phyloP scores from a whole-genome alignment of 345 rosid species.

The Mangifera indica region DNA sequence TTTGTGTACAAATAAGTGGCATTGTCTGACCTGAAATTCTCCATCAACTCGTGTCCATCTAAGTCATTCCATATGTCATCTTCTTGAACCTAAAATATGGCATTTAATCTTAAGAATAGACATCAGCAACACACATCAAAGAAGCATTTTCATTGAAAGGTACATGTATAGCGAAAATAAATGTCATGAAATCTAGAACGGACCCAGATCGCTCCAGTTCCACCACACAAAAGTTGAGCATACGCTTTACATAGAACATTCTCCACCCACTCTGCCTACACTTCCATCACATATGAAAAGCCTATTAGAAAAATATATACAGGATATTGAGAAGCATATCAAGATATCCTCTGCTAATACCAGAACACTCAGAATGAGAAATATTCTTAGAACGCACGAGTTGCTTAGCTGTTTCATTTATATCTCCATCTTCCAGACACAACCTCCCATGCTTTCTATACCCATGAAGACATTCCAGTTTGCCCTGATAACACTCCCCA shows the following conservation, averaged over 20 bases:
- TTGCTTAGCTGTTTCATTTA: constrained; percentile 67
- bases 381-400: constrained; percentile 56
- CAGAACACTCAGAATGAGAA: constrained; percentile 26
- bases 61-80: constrained; percentile 59
- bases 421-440: constrained; percentile 83
- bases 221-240: constrained; percentile 63
- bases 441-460: constrained; percentile 50
- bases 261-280: constrained; percentile 63
- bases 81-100: constrained; percentile 50
- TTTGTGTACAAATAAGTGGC: constrained; percentile 39
- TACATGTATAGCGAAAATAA: constrained; percentile 6
- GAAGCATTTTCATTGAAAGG: neutral
- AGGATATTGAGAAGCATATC: neutral
- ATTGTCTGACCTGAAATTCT: constrained; percentile 40
- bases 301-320: constrained; percentile 22
- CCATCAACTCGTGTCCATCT: constrained; percentile 35
- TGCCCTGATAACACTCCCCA: constrained; percentile 66
- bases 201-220: constrained; percentile 71
- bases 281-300: constrained; percentile 22
- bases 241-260: constrained; percentile 51
- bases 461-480: constrained; percentile 67
- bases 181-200: constrained; percentile 14
- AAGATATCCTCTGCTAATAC: neutral
- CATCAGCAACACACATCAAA: neutral
- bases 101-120: constrained; percentile 1